Conservation (phyloP, 1,284 basidiomycete species). For the Crucibulum parvulum region DNA sequence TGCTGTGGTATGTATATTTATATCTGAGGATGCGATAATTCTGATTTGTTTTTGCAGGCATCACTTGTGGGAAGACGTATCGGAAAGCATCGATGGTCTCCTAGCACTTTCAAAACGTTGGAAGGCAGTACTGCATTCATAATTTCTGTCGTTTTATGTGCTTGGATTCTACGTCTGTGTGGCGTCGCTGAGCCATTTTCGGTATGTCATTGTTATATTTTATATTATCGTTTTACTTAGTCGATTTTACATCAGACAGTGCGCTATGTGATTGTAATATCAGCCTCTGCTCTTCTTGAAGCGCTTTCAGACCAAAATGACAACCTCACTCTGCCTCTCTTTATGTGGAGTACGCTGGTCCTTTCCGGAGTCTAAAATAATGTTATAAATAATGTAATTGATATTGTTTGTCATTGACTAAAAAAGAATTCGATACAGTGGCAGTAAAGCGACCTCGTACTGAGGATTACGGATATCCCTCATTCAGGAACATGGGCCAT, state of each 20-base stretch:
- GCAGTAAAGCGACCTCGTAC: too few relatives aligned
- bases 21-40: background rate
- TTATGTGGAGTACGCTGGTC: conserved; percentile 84
- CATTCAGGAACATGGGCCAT: too few relatives aligned
- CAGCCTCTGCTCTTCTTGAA: conserved; percentile 78
- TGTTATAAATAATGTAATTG: background rate
- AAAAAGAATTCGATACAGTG: too few relatives aligned
- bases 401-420: too few relatives aligned
- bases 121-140: conserved; percentile 91
- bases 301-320: conserved; percentile 94
- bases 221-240: conserved; percentile 8
- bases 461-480: too few relatives aligned
- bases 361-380: conserved; percentile 49
- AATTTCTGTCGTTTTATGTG: conserved; percentile 72
- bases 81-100: conserved; percentile 86
- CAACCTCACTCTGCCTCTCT: conserved; percentile 90
- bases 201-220: conserved; percentile 52
- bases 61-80: conserved; percentile 90
- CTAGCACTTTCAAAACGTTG: conserved; percentile 85
- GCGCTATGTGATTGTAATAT: conserved; percentile 64
- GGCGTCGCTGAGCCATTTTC: conserved; percentile 79
- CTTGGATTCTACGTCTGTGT: conserved; percentile 73
- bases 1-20: conserved; percentile 70
- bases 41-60: conserved; percentile 56
- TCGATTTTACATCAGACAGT: conserved; percentile 44